Percentiles rank a stretch among this genome's conserved stretches.
These are phyloP conservation scores for Arabidopsis arenosa DNA, from an alignment of 345 rosid species.

Conservation along the genomic window DNA sequence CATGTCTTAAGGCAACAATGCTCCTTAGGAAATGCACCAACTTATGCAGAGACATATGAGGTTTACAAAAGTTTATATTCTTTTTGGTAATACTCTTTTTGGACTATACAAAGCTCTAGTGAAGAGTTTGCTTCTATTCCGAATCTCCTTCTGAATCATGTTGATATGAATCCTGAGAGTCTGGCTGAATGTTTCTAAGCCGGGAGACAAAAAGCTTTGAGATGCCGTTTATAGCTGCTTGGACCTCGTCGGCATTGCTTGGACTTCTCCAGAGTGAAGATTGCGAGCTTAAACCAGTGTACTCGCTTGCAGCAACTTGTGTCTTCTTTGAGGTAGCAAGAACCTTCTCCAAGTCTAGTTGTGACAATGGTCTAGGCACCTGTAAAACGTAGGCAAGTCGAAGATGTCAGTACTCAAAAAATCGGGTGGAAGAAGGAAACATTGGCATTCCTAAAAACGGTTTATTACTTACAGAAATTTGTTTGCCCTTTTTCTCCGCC, in stretches of 20 bases:
- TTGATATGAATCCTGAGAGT: constrained; percentile 52
- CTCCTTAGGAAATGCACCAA: background rate
- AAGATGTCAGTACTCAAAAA: constrained; percentile 23
- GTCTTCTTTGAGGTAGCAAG: constrained; percentile 72
- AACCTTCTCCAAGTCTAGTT: constrained; percentile 70
- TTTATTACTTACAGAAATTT: constrained; percentile 50
- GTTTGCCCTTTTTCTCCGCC: constrained; percentile 75
- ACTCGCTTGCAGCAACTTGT: constrained; percentile 73
- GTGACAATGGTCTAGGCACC: constrained; percentile 75
- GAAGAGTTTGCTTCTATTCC: constrained; percentile 4
- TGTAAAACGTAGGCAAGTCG: constrained; percentile 26
- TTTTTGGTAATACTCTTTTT: constrained; percentile 13
- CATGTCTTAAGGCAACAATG: background rate
- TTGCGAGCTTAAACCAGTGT: constrained; percentile 57
- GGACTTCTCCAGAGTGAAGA: constrained; percentile 60
- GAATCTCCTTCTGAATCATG: constrained; percentile 27
- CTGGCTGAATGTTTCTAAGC: constrained; percentile 62
- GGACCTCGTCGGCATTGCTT: constrained; percentile 65
- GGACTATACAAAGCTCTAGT: constrained; percentile 25
- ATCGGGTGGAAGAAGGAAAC: background rate
- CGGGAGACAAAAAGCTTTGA: constrained; percentile 77
- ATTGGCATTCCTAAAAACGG: background rate
- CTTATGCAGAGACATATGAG: constrained; percentile 13
- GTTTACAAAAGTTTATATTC: background rate
- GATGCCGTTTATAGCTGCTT: constrained; percentile 73